Evolutionary conservation across 139 green algal species (phyloP).

Genomic region (Closterium sp.): DNA sequence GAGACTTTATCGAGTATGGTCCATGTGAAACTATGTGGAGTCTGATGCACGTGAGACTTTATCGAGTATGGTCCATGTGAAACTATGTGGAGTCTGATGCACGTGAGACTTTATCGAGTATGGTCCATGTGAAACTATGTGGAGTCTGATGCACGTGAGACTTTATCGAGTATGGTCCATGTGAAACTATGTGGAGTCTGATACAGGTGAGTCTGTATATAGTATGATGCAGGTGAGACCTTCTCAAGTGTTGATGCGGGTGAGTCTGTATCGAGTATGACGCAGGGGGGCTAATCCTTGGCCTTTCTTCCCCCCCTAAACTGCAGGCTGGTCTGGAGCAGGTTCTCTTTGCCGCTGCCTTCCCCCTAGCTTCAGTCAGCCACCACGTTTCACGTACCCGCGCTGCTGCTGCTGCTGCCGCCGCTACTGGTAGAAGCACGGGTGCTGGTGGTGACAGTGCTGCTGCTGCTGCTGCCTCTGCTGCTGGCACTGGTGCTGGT

Average conservation of each 20-base stretch:
- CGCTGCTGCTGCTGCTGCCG: not conserved
- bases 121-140: conserved; percentile 41
- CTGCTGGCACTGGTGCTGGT: not conserved
- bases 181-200: conserved; percentile 22
- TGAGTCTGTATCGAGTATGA: not conserved
- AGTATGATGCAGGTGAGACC: conserved; percentile 42
- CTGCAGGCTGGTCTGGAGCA: not conserved
- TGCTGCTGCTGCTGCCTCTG: not conserved
- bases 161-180: not conserved
- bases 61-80: not conserved
- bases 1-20: conserved; percentile 37
- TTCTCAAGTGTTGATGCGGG: conserved; percentile 38
- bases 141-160: conserved; percentile 31
- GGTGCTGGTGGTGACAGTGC: not conserved
- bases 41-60: conserved; percentile 29
- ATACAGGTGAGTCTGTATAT: conserved; percentile 37
- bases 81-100: conserved; percentile 41
- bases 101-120: conserved; percentile 32
- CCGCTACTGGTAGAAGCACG: not conserved
- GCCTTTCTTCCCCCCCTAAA: not conserved
- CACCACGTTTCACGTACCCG: not conserved
- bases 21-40: conserved; percentile 27
- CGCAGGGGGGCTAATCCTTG: not conserved
- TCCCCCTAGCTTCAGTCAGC: not conserved
- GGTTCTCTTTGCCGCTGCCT: not conserved